A percentile compares a stretch with the other conserved stretches of the same genome.
These are phyloP conservation scores for Podospora fimiseda DNA, from an alignment of 495 filamentous ascomycete genomes.

Conservation along the genomic window DNA sequence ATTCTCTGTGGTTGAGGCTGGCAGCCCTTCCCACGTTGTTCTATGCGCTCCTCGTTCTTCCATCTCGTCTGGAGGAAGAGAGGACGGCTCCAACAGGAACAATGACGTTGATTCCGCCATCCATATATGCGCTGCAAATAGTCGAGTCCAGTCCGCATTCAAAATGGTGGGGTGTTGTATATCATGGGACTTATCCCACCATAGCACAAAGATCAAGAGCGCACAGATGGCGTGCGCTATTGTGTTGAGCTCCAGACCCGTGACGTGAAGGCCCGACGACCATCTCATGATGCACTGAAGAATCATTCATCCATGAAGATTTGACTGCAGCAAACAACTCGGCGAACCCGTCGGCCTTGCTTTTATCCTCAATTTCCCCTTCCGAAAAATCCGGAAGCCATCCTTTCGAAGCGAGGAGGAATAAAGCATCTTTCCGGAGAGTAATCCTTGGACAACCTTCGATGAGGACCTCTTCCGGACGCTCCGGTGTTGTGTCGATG, in stretches of 20 bases:
- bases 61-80: too few species aligned
- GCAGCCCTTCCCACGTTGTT: too few species aligned
- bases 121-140: neutral
- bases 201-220: neutral
- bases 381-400: neutral
- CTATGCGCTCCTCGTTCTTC: too few species aligned
- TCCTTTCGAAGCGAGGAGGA: neutral
- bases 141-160: neutral
- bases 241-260: neutral
- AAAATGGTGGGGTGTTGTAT: neutral
- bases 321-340: constrained; percentile 1
- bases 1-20: too few species aligned
- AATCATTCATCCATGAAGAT: neutral
- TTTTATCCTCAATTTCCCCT: constrained; percentile 10
- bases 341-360: constrained; percentile 11
- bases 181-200: neutral
- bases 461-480: neutral
- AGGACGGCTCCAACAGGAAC: too few species aligned
- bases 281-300: neutral
- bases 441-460: neutral
- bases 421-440: neutral
- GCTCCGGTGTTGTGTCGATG: neutral
- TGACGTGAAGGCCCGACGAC: neutral
- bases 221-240: neutral
- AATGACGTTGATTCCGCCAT: neutral